Evolutionary conservation across 441 rosid genomes (phyloP), one percentile per base, ranked within the genome.

Genomic region (Pelargonium cotyledonis): DNA sequence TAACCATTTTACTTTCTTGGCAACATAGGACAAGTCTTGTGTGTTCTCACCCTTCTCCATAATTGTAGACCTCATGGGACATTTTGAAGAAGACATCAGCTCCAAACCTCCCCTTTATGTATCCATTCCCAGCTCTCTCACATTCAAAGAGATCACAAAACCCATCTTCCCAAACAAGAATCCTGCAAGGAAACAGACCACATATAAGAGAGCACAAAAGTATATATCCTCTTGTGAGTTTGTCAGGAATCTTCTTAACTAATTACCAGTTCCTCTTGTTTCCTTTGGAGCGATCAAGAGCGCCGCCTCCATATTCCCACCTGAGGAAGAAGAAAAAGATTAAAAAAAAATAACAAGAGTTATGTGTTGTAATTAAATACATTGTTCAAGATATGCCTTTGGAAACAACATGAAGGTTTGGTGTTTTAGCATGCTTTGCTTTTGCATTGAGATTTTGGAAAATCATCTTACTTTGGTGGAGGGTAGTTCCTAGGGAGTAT

Each of bases 101-200:
- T 68, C 94, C 91, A 44, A 88, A 88, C 67, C 82, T 80, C 38
- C 87, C 86, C 66, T 76, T 84, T 53, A 74, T 10, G 70, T 44
- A 71, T 15, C 85, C 90, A 57, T 73, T 75, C 75, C 78, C 84
- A 15, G 76, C 77, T 60, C 76, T 75, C 72, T 86, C 84, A 53
- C 94, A 83, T 80, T 86, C 88, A 65, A 38, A 62, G 80, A 88
- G 82, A 76, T 88, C 91, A 63, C 89, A 88, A 61, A 77, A 88
- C 9, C 90, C 94, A 77, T 86, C 90, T 76, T 88, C 94, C 94
- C 94, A 88, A 43, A 85, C 94, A 70, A 88, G 88, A 73, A 86
- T 88, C 91, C 91, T 86, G 77, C 58, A 63, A 72, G 38, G 55
- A 63, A 49, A 43, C 31, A 61, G 46, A 40, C 31, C 31, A 26